Base-by-base conservation (phyloP, 208 protist species). In the Blastocrithidia nonstop region DNA sequence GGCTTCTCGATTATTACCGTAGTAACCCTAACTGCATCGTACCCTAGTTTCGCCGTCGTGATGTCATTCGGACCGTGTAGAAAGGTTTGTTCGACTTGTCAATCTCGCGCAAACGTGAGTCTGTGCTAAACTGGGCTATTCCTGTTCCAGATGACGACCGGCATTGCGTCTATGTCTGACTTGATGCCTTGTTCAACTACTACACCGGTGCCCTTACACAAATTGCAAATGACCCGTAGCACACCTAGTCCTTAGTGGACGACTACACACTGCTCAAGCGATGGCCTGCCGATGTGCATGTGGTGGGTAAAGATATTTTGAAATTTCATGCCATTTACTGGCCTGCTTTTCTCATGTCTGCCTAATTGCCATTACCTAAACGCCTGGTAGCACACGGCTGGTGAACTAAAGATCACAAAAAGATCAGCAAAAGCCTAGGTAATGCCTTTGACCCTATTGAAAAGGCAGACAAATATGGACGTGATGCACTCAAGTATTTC, bases 271-370 rank as follows among this genome's bases (percentile, higher is more conserved):
- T 43, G 45, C 55, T 86, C 25, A 42, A 68, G 17, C 61, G 73
- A 25, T 94, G 81, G 75, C 84, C 78, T 31, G 62, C 81, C 44
- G 82, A 93, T 59, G 50, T 78, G 44, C 93, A 97, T 59, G 62
- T 97, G 0, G 81, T 99, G 19, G 97, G 97, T 13, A 99, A 99
- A 67, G 98, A 99, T 61, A 99, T 99, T 53, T 54, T 98, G 15
- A 92, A 97, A 54, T 99, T 99, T 62, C 98, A 99, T 63, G 74
- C 86, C 29, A 85, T 99, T 44, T 99, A 98, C 64, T 99, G 98
- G 98, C 97, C 96, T 1, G 90, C 95, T 4, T 98, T 99, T 43
- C 64, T 99, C 24, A 71, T 98, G 47, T 94, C 87, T 9, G 87
- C 89, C 0, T 94, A 78, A 11, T 57, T 99, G 24, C 71, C 67